Base-by-base conservation (phyloP, 768 basidiomycete genomes). In the Lyophyllum decastes region DNA sequence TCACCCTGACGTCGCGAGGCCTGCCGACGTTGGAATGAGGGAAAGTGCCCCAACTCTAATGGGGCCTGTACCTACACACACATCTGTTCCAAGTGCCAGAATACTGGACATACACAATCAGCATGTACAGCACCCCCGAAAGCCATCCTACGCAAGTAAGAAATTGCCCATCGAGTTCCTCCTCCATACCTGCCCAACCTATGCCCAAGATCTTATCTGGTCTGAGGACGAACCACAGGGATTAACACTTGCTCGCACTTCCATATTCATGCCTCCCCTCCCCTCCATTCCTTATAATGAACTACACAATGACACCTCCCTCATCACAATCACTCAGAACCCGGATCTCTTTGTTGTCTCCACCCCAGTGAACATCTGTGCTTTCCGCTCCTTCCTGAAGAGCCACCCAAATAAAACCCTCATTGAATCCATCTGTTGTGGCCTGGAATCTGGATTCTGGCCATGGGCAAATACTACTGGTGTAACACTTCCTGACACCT, bases 281-380 rank as follows among this genome's bases (percentile, higher is more conserved):
- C 62, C 66, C 0, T 52, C 55, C 0, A 63, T 66, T 2, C 64
- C 70, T 4, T 1, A 11, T 0, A 21, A 34, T 0, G 65, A 60
- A 22, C 48, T 63, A 0, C 17, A 54, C 17, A 68, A 78, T 34
- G 24, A 40, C 0, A 34, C 52, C 0, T 67, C 65, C 0, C 5
- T 55, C 0, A 4, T 51, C 0, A 79, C 76, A 0, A 70, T 79
- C 4, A 0, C 4, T 0, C 19, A 56, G 69, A 0, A 33, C 72
- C 0, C 61, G 2, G 17, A 50, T 4, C 30, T 81, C 0, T 80
- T 83, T 61, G 41, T 66, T 1, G 65, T 82, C 1, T 59, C 71
- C 0, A 74, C 71, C 0, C 78, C 76, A 7, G 51, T 63, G 21
- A 57, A 57, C 16, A 53, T 54, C 30, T 30, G 52, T 7, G 10